These are phyloP conservation scores for Candida alai DNA, from an alignment of 805 yeast species.

Conservation along the genomic window DNA sequence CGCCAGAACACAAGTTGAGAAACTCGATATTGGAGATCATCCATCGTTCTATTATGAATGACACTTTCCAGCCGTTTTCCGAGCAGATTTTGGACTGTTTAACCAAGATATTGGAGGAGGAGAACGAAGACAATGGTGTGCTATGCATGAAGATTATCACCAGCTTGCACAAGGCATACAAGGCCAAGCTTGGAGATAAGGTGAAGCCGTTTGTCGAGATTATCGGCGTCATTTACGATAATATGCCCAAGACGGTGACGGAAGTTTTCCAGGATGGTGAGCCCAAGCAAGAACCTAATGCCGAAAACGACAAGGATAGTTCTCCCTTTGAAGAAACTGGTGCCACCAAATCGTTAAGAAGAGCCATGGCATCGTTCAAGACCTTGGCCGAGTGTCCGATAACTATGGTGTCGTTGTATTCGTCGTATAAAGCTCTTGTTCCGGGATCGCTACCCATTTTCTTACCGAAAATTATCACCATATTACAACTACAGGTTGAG, in stretches of 20 bases:
- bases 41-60: constrained; percentile 80
- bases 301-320: constrained; percentile 18
- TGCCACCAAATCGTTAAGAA: constrained; percentile 50
- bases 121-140: constrained; percentile 95
- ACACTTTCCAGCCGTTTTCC: constrained; percentile 70
- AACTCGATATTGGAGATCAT: constrained; percentile 73
- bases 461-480: constrained; percentile 74
- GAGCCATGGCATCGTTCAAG: constrained; percentile 80
- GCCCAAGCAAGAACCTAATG: not conserved
- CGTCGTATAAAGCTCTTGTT: constrained; percentile 77
- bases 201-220: constrained; percentile 77
- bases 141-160: constrained; percentile 85
- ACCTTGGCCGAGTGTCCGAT: constrained; percentile 96
- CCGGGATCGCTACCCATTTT: constrained; percentile 68
- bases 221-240: constrained; percentile 71
- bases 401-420: constrained; percentile 87
- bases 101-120: constrained; percentile 58
- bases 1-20: constrained; percentile 76
- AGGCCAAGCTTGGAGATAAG: constrained; percentile 57
- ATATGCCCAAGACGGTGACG: constrained; percentile 70
- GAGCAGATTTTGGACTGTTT: constrained; percentile 55
- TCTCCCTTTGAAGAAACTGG: constrained; percentile 36
- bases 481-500: constrained; percentile 74
- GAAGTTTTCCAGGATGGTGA: constrained; percentile 52
- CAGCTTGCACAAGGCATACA: constrained; percentile 80